Base-by-base conservation (phyloP, 2,329 filamentous ascomycete species). In the Lachnellula suecica region DNA sequence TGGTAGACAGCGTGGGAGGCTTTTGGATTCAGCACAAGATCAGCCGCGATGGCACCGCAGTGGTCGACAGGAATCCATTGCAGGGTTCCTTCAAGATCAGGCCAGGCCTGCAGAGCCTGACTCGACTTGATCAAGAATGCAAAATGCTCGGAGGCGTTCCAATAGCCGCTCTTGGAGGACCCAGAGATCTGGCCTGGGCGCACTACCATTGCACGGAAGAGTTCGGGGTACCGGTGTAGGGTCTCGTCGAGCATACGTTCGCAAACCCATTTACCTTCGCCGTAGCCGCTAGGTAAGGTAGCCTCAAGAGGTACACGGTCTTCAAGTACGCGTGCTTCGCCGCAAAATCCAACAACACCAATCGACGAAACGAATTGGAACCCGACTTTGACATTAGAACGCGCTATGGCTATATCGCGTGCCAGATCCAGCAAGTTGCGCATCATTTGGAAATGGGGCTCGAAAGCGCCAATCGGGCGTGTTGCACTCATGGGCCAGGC, bases 61-160 rank as follows among this genome's bases (percentile, higher is more conserved):
- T 64, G 62, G 53, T 80, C 67, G 5, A 79, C 77, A 0, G 77
- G 74, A 0, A 64, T 69, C 78, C 78, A 81, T 6, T 56, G 71
- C 1, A 79, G 50, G 2, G 52, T 41, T 0, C 74, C 76, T 0
- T 66, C 45, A 2, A 79, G 56, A 22, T 72, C 66, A 0, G 78
- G 77, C 9, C 76, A 57, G 0, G 63, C 68, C 0, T 65, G 63
- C 0, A 81, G 53, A 1, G 72, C 72, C 55, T 81, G 75, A 0
- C 73, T 71, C 0, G 74, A 76, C 61, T 80, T 80, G 46, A 79
- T 60, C 19, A 83, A 50, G 54, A 79, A 79, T 0, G 68, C 59
- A n/a, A 81, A 65, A 53, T 81, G 76, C 59, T 82, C 78, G 25
- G 70, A 68, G 0, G 72, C 66, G 56, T 83, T 83, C 81, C 79